Conservation (phyloP, 441 rosid species). For the Raphanus hybrid region DNA sequence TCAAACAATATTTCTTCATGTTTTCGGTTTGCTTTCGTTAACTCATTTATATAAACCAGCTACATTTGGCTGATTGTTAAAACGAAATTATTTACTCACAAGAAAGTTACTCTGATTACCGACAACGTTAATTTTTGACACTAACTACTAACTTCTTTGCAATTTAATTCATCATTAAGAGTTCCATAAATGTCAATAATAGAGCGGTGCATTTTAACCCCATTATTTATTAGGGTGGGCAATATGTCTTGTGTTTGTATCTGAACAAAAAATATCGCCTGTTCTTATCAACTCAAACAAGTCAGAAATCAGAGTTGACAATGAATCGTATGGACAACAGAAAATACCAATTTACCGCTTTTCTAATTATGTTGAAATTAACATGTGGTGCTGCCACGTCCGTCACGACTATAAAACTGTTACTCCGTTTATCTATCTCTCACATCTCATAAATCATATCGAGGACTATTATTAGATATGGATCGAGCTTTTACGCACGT, state of each 20-base stretch:
- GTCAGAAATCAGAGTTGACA: background rate
- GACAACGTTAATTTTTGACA: background rate
- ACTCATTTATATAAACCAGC: too few relatives aligned
- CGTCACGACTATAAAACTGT: constrained; percentile 1
- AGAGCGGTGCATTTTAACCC: background rate
- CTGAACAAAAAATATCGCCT: background rate
- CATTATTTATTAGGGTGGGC: background rate
- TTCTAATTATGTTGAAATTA: background rate
- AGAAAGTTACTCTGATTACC: background rate
- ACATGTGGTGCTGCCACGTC: background rate
- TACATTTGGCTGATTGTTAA: too few relatives aligned
- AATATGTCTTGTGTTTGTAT: constrained; percentile 1
- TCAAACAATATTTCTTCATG: too few relatives aligned
- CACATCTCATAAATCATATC: background rate
- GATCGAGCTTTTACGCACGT: background rate
- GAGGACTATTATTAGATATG: background rate
- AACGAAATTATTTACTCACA: background rate
- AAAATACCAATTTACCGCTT: background rate
- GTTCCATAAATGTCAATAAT: background rate
- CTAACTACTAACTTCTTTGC: background rate
- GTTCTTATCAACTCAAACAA: background rate
- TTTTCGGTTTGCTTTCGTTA: too few relatives aligned
- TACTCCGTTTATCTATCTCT: background rate
- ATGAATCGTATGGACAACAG: constrained; percentile 4
- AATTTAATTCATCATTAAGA: background rate